phyloP scores from a whole-genome alignment of 2,329 filamentous ascomycete species.

The Fusarium sp. region DNA sequence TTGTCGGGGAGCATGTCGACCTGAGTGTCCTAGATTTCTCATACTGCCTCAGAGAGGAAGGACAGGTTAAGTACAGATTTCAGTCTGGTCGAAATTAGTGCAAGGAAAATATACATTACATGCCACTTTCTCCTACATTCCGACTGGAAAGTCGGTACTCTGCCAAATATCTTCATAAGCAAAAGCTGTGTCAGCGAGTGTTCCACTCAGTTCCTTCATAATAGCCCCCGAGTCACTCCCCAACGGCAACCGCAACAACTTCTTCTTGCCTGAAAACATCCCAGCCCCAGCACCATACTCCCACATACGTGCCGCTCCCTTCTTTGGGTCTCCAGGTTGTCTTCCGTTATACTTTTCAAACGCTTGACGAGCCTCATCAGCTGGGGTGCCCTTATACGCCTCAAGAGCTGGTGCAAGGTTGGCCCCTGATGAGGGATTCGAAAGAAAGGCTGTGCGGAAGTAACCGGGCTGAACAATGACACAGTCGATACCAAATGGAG shows the following conservation, averaged over 20 bases:
- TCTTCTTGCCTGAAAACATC: not conserved
- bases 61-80: no score
- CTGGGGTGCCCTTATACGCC: not conserved
- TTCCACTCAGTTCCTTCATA: not conserved
- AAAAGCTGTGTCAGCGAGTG: not conserved
- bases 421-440: not conserved
- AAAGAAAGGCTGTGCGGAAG: not conserved
- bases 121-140: no score
- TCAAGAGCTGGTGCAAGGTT: not conserved
- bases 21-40: no score
- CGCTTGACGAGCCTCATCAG: not conserved
- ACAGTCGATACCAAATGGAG: not conserved
- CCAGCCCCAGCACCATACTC: not conserved
- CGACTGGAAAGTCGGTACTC: not conserved
- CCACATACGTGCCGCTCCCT: not conserved
- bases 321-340: not conserved
- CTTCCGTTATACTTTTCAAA: not conserved
- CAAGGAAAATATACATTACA: no score
- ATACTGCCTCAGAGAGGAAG: no score
- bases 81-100: no score
- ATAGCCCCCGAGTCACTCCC: not conserved
- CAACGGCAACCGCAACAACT: not conserved
- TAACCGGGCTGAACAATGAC: not conserved
- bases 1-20: no score
- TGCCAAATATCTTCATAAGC: not conserved